Percentiles rank a stretch among this genome's conserved stretches.
phyloP scores from a whole-genome alignment of 495 filamentous ascomycete species.

The Jackrogersella minutella region DNA sequence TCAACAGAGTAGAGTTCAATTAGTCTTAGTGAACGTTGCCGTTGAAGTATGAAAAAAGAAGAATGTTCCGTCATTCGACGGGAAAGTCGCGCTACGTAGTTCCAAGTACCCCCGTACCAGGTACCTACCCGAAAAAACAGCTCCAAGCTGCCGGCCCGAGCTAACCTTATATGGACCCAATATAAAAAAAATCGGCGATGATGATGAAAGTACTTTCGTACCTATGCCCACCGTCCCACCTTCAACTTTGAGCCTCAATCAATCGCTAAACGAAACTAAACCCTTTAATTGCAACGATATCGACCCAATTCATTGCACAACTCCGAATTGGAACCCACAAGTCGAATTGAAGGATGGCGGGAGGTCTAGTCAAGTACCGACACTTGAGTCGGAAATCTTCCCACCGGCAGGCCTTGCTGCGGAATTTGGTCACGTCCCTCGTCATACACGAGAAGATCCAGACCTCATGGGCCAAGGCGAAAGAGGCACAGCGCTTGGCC shows the following conservation, averaged over 20 bases:
- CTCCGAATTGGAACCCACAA: neutral
- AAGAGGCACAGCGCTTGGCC: constrained; percentile 91
- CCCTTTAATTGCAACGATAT: constrained; percentile 6
- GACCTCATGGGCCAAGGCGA: constrained; percentile 95
- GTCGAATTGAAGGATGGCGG: constrained; percentile 71
- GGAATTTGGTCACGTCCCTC: constrained; percentile 96
- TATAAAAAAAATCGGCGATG: constrained; percentile 11
- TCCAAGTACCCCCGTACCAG: constrained; percentile 3
- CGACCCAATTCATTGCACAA: neutral
- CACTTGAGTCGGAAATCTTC: constrained; percentile 82
- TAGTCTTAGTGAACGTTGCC: neutral
- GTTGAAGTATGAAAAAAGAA: constrained; percentile 6
- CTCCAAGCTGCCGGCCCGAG: constrained; percentile 9
- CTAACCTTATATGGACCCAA: constrained; percentile 12
- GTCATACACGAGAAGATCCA: constrained; percentile 90
- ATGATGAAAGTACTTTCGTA: constrained; percentile 17
- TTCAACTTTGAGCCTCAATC: no score
- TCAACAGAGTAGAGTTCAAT: constrained; percentile 13
- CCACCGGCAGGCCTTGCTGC: constrained; percentile 90
- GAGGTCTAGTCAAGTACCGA: constrained; percentile 83
- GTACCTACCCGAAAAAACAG: neutral
- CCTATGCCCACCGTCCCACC: constrained; percentile 9
- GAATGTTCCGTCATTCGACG: constrained; percentile 35
- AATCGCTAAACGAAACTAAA: neutral
- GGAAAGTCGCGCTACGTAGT: constrained; percentile 35